Evolutionary conservation across 2,329 filamentous ascomycete species (phyloP), one percentile per base, ranked within the genome.

Genomic region (Paraconiothyrium brasiliense): DNA sequence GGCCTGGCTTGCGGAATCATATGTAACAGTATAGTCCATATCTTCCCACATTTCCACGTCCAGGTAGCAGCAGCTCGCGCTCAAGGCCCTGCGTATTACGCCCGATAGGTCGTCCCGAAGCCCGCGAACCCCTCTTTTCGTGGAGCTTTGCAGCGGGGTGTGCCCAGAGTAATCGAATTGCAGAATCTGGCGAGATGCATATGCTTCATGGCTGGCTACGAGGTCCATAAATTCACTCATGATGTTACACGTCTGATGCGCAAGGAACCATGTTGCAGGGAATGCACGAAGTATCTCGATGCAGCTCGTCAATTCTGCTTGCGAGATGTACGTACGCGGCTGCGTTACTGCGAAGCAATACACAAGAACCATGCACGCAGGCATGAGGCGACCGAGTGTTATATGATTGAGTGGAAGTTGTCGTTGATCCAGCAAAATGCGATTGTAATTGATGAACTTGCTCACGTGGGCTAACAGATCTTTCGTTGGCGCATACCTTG

Each of bases 321-420:
- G 37, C 20, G 34, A 22, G 3, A 27, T 41, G n/a, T 35, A 54
- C 2, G 50, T 54, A 10, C n/a, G 50, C 20, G 50, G 50, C n/a
- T 54, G 14, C 27, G 34, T 30, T 9, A 27, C 50, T 35, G 50
- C 50, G 16, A 54, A 54, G 11, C 50, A 44, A 47, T 56, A 24
- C 6, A 56, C 4, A 46, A 56, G 39, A 32, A 47, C 30, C 39
- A 56, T 20, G 16, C 54, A 44, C 4, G 43, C 39, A 32, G 54
- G 54, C 10, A 56, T n/a, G 1, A 56, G 30, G 4, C 54, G 41
- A 47, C 39, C 22, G 37, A 56, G 54, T 13, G 54, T 56, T 11
- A 47, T 44, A 16, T 47, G 44, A 14, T 56, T 56, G 39, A 56
- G 54, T n/a, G 54, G 54, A 34, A 56, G 43, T 22, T 56, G 54